phyloP scores from a whole-genome alignment of 305 asterid species.

The Fraxinus albicans region DNA sequence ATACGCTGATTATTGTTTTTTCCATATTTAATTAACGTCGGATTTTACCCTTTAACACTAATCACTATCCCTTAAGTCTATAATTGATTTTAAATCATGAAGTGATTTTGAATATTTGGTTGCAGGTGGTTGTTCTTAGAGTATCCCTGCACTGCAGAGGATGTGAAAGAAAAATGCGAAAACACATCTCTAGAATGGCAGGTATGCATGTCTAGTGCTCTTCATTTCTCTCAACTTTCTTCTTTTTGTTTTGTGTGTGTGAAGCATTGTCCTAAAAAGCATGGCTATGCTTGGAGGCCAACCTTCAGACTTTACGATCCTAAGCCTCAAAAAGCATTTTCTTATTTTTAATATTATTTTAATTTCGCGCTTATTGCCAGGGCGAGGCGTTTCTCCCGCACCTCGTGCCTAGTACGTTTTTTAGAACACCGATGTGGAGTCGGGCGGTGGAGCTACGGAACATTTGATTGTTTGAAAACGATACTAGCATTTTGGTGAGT shows the following conservation, averaged over 20 bases:
- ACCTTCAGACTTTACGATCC: too few relatives aligned
- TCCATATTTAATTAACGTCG: background rate
- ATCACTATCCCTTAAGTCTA: background rate
- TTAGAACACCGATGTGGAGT: background rate
- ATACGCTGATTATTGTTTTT: background rate
- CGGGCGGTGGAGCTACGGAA: background rate
- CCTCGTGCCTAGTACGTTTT: too few relatives aligned
- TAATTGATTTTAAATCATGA: background rate
- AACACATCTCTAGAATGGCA: slow-evolving; percentile 88
- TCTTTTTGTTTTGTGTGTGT: background rate
- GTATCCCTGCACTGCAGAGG: slow-evolving; percentile 96
- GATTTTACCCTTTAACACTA: background rate
- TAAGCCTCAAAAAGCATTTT: too few relatives aligned
- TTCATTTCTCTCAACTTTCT: background rate
- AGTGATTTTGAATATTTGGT: background rate
- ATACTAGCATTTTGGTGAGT: background rate
- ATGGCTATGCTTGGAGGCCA: too few relatives aligned
- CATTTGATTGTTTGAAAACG: background rate
- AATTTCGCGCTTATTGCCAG: too few relatives aligned
- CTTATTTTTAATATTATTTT: too few relatives aligned
- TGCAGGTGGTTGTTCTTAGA: slow-evolving; percentile 83
- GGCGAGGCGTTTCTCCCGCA: too few relatives aligned
- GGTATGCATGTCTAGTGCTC: slow-evolving; percentile 35
- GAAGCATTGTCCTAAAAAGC: too few relatives aligned
- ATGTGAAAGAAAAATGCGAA: slow-evolving; percentile 89